A percentile compares a stretch with the other conserved stretches of the same genome.
Conservation (phyloP, 2,329 filamentous ascomycete species). For the Byssochlamys sp. region DNA sequence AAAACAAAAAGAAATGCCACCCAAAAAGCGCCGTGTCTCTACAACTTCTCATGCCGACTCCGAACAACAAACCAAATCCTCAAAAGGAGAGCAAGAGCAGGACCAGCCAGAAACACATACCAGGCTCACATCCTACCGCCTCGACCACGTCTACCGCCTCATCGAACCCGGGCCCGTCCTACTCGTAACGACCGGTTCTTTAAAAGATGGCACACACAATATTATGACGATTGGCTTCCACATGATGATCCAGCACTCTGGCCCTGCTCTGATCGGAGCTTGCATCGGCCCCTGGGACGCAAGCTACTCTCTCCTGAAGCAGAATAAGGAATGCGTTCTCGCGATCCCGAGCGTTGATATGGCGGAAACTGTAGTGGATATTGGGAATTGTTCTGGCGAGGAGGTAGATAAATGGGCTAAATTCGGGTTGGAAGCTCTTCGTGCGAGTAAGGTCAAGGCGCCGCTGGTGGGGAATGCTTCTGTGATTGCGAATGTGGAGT, state of each 20-base stretch:
- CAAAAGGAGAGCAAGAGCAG: neutral
- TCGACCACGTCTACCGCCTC: slow-evolving; percentile 21
- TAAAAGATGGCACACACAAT: slow-evolving; percentile 24
- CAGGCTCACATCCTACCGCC: slow-evolving; percentile 5
- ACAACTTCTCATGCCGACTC: neutral
- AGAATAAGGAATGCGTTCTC: slow-evolving; percentile 25
- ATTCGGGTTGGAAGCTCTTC: slow-evolving; percentile 21
- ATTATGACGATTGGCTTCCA: slow-evolving; percentile 32
- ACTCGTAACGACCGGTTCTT: slow-evolving; percentile 25
- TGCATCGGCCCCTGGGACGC: slow-evolving; percentile 28
- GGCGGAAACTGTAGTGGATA: slow-evolving; percentile 20
- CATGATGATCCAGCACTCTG: slow-evolving; percentile 30
- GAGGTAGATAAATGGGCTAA: slow-evolving; percentile 21
- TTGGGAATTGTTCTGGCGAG: slow-evolving; percentile 25
- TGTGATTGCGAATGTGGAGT: slow-evolving; percentile 28
- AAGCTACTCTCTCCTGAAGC: slow-evolving; percentile 19
- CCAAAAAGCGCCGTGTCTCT: neutral
- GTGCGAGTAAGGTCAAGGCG: slow-evolving; percentile 19
- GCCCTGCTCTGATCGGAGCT: slow-evolving; percentile 23
- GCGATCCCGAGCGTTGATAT: slow-evolving; percentile 23
- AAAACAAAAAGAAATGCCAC: neutral
- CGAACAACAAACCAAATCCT: neutral
- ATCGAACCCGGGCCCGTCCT: slow-evolving; percentile 28
- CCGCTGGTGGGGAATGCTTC: slow-evolving; percentile 23
- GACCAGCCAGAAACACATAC: neutral